Conservation (phyloP, 768 basidiomycete genomes). For the Phanerochaete carnosa region DNA sequence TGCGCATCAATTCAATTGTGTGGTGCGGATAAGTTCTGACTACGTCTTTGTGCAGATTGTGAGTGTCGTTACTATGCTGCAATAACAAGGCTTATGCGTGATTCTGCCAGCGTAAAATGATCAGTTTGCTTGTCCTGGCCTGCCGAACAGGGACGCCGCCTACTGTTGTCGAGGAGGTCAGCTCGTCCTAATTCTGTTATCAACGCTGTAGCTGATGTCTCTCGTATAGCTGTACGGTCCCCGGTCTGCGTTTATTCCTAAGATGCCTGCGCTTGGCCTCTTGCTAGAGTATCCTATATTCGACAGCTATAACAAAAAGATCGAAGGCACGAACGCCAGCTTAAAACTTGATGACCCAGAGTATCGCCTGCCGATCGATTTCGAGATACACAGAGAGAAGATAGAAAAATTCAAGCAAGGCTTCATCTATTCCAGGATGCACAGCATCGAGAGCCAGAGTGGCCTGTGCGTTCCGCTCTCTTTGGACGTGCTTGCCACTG, state of each 20-base stretch:
- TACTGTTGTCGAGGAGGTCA: conserved; percentile 70
- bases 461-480: conserved; percentile 58
- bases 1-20: conserved; percentile 29
- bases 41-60: conserved; percentile 40
- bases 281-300: conserved; percentile 87
- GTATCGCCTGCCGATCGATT: conserved; percentile 71
- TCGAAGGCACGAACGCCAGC: conserved; percentile 47
- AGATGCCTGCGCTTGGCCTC: conserved; percentile 93
- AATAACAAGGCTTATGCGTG: conserved; percentile 9
- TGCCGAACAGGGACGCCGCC: conserved; percentile 75
- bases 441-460: conserved; percentile 73
- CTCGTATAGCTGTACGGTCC: conserved; percentile 73
- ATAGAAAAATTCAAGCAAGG: conserved; percentile 84
- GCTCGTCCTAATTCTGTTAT: neutral
- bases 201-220: neutral
- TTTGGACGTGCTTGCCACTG: neutral
- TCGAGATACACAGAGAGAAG: conserved; percentile 57
- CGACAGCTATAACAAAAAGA: conserved; percentile 67
- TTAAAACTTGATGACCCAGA: conserved; percentile 52
- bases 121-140: conserved; percentile 76
- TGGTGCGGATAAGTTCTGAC: neutral
- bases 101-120: conserved; percentile 87
- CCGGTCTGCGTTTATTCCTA: conserved; percentile 78
- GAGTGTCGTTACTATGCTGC: conserved; percentile 17
- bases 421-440: conserved; percentile 85